Base-by-base conservation (phyloP, 2,329 filamentous ascomycete genomes). In the Purpureocillium lavendulum region DNA sequence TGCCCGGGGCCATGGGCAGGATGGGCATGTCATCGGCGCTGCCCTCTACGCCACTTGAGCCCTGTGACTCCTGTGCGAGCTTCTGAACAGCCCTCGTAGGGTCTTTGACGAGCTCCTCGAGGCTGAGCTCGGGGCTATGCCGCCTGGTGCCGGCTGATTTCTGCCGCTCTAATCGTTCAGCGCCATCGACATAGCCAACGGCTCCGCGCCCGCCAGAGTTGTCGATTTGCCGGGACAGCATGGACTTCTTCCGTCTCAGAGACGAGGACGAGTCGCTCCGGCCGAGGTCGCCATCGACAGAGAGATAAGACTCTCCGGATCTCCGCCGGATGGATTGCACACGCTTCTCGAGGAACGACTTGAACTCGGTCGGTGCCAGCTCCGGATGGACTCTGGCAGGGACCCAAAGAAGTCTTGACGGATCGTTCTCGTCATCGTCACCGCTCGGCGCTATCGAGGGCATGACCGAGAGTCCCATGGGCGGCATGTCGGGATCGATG, bases 301-400 rank as follows among this genome's bases (percentile, higher is more conserved):
- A 77, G 35, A 88, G 64, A 30, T 71, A 71, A 46, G 72, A 82
- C 49, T 82, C 87, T 17, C 83, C 82, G 1, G 89, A 94, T 51
- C 86, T 78, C 49, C 89, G 75, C 58, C 87, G 82, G 51, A 97
- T 94, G 29, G 86, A 83, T 50, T 95, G 85, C 11, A 96, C 87
- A 55, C 89, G 82, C 46, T 89, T 94, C 54, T 98, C 90, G 2
- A 98, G 75, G 50, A 97, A 98, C 1, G 84, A 90, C 62, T 94
- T 96, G 70, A 97, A 98, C 51, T 96, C 92, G 55, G 85, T 88
- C 1, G 92, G 92, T 3, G 92, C 92, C 36, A 98, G 70, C 61
- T 98, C 92, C 1, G 92, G 92, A 53, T 98, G 92, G 21, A 98
- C 75, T 42, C 88, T 80, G 17, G 92, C 92, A 5, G 92, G 92